Evolutionary conservation across 805 yeast genomes (phyloP), one percentile per base, ranked within the genome.

Genomic region (Limtongia smithiae): DNA sequence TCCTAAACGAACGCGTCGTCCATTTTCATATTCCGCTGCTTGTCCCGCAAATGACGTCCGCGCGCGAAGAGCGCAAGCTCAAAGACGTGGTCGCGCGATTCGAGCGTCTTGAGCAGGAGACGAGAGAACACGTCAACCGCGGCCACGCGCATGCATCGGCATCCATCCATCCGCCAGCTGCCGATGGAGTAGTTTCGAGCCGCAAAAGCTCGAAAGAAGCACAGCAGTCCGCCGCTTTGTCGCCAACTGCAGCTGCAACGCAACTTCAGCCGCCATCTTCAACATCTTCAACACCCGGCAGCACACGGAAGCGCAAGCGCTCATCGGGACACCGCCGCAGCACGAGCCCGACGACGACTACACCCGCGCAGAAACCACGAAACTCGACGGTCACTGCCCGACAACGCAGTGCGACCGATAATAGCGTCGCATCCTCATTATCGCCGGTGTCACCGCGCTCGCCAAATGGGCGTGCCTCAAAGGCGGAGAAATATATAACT

Each of bases 21-120:
- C 9, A 25, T 25, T 25, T 25, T 25, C 9, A 7, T 25, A 6
- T 6, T 9, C 9, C 28, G 9, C 35, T 6, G n/a, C 15, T 12
- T 32, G n/a, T 32, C 17, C 6, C 7, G 17, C 7, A 14, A 14
- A 50, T 44, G 40, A 44, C 39, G 55, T 43, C 56, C 20, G 37
- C 56, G 22, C 49, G 56, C 22, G 56, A 52, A 34, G 55, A 52
- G 37, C 54, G 55, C 36, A 52, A 50, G 37, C 50, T 52, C 50
- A 35, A 37, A 30, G 53, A 49, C 28, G 31, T 30, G 44, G 27
- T 50, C 12, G 56, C 53, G 15, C 54, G 56, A 20, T 50, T 52
- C 24, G 50, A 50, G 32, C 44, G 54, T 9, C 38, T 51, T n/a
- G 56, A 52, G 44, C 56, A 52, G 22, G 50, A 44, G 30, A 42